A percentile compares a stretch with the other conserved stretches of the same genome.
These are phyloP conservation scores for Arabidopsis hybrid DNA, from an alignment of 441 rosid genomes.

Conservation along the genomic window DNA sequence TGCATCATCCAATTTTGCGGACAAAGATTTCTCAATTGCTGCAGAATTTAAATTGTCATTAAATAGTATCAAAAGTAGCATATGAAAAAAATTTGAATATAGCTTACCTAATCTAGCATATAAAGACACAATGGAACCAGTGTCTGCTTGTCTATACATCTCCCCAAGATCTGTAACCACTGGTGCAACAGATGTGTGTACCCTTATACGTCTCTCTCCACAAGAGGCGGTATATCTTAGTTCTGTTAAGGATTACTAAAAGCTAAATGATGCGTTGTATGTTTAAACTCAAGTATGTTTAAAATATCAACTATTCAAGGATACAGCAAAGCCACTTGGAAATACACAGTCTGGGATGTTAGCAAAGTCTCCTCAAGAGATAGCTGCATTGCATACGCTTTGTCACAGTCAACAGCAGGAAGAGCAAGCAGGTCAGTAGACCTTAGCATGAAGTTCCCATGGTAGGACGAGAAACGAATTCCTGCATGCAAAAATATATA, in stretches of 20 bases:
- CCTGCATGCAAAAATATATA: slow-evolving; percentile 60
- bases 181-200: slow-evolving; percentile 94
- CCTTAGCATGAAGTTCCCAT: slow-evolving; percentile 98
- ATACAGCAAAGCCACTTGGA: slow-evolving; percentile 99
- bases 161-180: slow-evolving; percentile 93
- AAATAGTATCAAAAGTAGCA: slow-evolving; percentile 40
- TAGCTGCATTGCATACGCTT: slow-evolving; percentile 98
- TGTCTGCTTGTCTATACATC: slow-evolving; percentile 97
- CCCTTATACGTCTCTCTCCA: slow-evolving; percentile 99
- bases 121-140: slow-evolving; percentile 86
- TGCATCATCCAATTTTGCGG: slow-evolving; percentile 94
- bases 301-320: slow-evolving; percentile 54
- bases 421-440: slow-evolving; percentile 97
- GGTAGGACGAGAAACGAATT: slow-evolving; percentile 91
- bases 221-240: slow-evolving; percentile 98
- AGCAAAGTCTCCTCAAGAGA: slow-evolving; percentile 93
- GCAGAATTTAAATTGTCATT: slow-evolving; percentile 46
- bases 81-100: slow-evolving; percentile 26
- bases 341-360: slow-evolving; percentile 86
- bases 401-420: slow-evolving; percentile 99
- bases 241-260: slow-evolving; percentile 54
- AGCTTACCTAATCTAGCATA: slow-evolving; percentile 82
- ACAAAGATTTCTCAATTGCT: slow-evolving; percentile 93
- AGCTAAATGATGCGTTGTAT: slow-evolving; percentile 28
- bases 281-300: slow-evolving; percentile 26